These are phyloP conservation scores for Abelmoschus esculentus DNA, from an alignment of 345 rosid species.

Conservation along the genomic window DNA sequence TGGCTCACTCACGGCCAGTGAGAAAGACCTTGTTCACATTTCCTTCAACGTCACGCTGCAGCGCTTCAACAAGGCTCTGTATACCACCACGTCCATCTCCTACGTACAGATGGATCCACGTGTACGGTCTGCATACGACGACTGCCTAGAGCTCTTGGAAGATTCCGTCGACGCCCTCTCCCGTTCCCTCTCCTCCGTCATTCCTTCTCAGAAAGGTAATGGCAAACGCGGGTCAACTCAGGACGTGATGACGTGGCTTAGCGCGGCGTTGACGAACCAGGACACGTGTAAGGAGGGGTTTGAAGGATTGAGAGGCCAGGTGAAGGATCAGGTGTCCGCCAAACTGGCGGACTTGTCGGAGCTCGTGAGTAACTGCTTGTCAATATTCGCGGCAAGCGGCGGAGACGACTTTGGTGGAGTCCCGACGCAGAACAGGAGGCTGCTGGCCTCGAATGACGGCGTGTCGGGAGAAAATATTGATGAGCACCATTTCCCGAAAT, in stretches of 20 bases:
- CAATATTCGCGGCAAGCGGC: conserved; percentile 51
- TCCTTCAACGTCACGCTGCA: conserved; percentile 87
- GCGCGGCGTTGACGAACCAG: conserved; percentile 81
- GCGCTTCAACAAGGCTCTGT: conserved; percentile 68
- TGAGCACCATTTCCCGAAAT: conserved; percentile 37
- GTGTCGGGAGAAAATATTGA: neutral
- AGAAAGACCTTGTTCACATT: conserved; percentile 78
- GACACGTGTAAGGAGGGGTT: conserved; percentile 97
- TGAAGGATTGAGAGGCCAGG: conserved; percentile 38
- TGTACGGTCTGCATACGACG: conserved; percentile 68
- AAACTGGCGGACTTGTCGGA: conserved; percentile 68
- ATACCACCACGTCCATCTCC: conserved; percentile 44
- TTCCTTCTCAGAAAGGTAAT: conserved; percentile 10
- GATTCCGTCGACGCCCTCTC: conserved; percentile 76
- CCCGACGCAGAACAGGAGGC: conserved; percentile 72
- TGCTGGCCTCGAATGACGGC: conserved; percentile 28
- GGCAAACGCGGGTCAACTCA: conserved; percentile 22
- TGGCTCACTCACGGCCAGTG: conserved; percentile 45
- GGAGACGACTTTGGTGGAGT: conserved; percentile 68
- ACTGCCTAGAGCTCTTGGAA: conserved; percentile 83
- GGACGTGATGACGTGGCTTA: conserved; percentile 93
- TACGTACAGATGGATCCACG: conserved; percentile 24
- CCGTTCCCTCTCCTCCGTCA: conserved; percentile 50
- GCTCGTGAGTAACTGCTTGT: conserved; percentile 79
- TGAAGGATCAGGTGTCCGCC: conserved; percentile 53